Conservation (phyloP, 345 rosid genomes). For the Eutrema japonicum region DNA sequence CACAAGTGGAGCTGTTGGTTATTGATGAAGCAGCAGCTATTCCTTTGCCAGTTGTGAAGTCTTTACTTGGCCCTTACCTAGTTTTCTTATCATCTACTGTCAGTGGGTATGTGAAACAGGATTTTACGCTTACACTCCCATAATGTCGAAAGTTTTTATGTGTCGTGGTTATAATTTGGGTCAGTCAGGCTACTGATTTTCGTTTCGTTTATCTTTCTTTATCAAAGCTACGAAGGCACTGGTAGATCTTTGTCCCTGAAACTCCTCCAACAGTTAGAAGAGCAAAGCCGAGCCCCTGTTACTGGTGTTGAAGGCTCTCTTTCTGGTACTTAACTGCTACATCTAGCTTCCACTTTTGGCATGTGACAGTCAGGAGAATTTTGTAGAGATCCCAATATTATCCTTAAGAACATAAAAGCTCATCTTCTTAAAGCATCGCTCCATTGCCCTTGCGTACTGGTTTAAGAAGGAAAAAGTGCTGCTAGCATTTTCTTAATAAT, state of each 20-base stretch:
- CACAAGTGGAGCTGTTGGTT: conserved; percentile 94
- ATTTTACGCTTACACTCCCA: conserved; percentile 36
- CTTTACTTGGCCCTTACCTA: conserved; percentile 88
- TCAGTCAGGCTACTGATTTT: conserved; percentile 19
- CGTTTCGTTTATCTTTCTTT: conserved; percentile 18
- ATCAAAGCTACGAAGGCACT: conserved; percentile 89
- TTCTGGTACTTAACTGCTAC: conserved; percentile 61
- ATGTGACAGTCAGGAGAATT: not conserved
- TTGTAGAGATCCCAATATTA: conserved; percentile 21
- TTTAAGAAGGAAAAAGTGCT: conserved; percentile 2
- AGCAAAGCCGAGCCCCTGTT: conserved; percentile 69
- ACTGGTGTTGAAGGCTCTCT: conserved; percentile 67
- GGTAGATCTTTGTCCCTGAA: conserved; percentile 96
- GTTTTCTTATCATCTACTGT: conserved; percentile 97
- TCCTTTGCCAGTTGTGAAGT: conserved; percentile 92
- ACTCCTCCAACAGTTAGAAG: conserved; percentile 90
- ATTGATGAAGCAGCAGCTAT: conserved; percentile 99
- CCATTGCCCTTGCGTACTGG: not conserved
- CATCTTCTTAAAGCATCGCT: conserved; percentile 56
- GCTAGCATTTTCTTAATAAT: not conserved
- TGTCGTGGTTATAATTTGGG: conserved; percentile 22
- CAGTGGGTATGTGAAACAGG: conserved; percentile 71
- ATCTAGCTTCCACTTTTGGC: conserved; percentile 26
- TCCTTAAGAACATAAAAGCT: conserved; percentile 25
- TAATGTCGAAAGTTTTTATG: not conserved